phyloP scores from a whole-genome alignment of 1,284 basidiomycete species.

The Mixia osmundae region DNA sequence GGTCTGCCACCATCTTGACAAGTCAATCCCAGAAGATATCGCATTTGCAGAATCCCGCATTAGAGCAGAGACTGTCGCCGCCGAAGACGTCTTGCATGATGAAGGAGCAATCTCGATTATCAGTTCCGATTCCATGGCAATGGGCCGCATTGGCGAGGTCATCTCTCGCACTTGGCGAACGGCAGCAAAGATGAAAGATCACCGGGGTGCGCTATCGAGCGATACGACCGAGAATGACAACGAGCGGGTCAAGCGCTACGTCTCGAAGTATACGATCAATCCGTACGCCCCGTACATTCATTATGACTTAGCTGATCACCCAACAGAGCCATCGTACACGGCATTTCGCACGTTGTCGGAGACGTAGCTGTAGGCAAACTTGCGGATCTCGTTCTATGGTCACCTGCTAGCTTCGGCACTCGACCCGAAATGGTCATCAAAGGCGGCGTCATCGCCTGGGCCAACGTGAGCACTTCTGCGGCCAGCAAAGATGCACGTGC shows the following conservation, averaged over 20 bases:
- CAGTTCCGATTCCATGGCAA: conserved; percentile 82
- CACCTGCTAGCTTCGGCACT: conserved; percentile 71
- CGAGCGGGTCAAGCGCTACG: conserved; percentile 76
- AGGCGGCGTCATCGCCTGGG: conserved; percentile 77
- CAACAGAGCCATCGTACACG: conserved; percentile 69
- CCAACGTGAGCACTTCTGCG: conserved; percentile 22
- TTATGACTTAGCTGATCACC: background rate
- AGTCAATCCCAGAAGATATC: conserved; percentile 67
- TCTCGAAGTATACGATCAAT: conserved; percentile 94
- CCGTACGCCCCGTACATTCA: conserved; percentile 38
- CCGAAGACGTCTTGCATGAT: conserved; percentile 92
- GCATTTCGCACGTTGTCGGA: conserved; percentile 68
- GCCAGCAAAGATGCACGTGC: background rate
- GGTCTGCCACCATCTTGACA: conserved; percentile 49
- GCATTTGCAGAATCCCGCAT: conserved; percentile 96
- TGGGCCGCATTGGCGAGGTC: conserved; percentile 90
- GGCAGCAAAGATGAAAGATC: conserved; percentile 73
- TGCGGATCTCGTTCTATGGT: conserved; percentile 88
- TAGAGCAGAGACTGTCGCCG: conserved; percentile 84
- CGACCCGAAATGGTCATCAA: conserved; percentile 85
- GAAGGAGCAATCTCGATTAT: conserved; percentile 86
- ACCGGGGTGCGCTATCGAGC: conserved; percentile 41
- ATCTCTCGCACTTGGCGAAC: conserved; percentile 85
- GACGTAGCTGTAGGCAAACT: conserved; percentile 58
- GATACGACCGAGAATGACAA: conserved; percentile 47